Evolutionary conservation across 768 basidiomycete species (phyloP), one percentile per base, ranked within the genome.

Genomic region (Tricholoma saponaceum): DNA sequence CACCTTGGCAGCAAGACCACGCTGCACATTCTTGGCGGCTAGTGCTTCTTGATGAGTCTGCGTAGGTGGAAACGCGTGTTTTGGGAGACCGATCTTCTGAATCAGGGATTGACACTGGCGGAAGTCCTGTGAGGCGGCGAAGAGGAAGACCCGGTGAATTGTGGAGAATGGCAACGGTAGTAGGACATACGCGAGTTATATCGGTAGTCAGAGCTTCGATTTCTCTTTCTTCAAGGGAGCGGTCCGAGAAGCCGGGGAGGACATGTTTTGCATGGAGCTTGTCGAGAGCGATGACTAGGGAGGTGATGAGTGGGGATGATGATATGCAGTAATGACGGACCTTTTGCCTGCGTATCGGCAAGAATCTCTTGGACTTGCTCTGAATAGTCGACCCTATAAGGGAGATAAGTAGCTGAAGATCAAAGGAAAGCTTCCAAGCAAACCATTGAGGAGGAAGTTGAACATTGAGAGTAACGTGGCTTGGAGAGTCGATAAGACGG

Each of bases 231-330:
- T 99, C 96, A 4, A 86, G 86, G 2, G 90, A 79, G 53, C 97
- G 89, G 82, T 99, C 97, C 69, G 93, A 83, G 70, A 99, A 99
- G 0, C 95, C 96, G 62, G 97, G 97, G 5, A 99, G 83, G 57
- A 89, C 89, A 71, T 97, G 95, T 70, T 92, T 97, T 62, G 96
- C 92, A 64, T 99, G 96, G 4, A 99, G 84, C 70, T 91, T 97
- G 72, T 98, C 97, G 39, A 99, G 86, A 6, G 83, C 74, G n/a
- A 79, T 72, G 67, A 98, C 97, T 98, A 71, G 62, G 55, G 33
- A 56, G 44, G 51, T 52, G 54, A 59, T 52, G 58, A 64, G 60
- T 55, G 62, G 52, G 54, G 62, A 35, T 52, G 57, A 52, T 59
- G 62, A 59, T 64, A 61, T 51, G 56, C 37, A 57, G 54, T 53